Evolutionary conservation across 306 rosid species (phyloP).

Genomic region (Lagenaria siceraria): DNA sequence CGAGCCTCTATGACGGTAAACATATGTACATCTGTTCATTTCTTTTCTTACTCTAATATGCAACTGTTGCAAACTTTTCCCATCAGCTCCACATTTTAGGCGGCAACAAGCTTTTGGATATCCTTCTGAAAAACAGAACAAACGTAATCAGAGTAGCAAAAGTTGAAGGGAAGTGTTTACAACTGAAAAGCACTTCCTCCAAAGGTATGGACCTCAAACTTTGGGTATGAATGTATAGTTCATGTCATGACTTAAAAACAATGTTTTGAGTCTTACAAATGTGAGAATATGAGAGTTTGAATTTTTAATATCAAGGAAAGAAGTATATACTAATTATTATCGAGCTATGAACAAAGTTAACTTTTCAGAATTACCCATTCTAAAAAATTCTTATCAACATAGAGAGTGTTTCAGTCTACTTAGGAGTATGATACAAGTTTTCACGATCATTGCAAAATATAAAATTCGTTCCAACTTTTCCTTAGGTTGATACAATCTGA

Average conservation of each 20-base stretch:
- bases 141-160: neutral
- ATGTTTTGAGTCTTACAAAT: too few species aligned
- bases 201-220: too few species aligned
- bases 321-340: too few species aligned
- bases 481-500: too few species aligned
- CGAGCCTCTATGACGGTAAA: neutral
- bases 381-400: neutral
- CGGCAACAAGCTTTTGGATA: constrained; percentile 73
- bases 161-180: neutral
- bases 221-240: neutral
- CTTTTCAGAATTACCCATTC: neutral
- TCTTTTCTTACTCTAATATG: neutral
- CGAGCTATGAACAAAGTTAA: too few species aligned
- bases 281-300: too few species aligned
- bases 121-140: constrained; percentile 53
- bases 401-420: neutral
- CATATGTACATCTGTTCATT: neutral
- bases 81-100: constrained; percentile 15
- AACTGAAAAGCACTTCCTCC: neutral
- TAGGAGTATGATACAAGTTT: too few species aligned
- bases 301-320: too few species aligned
- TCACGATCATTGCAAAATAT: neutral
- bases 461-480: too few species aligned
- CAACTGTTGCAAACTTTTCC: neutral
- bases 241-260: neutral